Conservation (phyloP, 2,329 filamentous ascomycete genomes). For the Colletotrichum noveboracense region DNA sequence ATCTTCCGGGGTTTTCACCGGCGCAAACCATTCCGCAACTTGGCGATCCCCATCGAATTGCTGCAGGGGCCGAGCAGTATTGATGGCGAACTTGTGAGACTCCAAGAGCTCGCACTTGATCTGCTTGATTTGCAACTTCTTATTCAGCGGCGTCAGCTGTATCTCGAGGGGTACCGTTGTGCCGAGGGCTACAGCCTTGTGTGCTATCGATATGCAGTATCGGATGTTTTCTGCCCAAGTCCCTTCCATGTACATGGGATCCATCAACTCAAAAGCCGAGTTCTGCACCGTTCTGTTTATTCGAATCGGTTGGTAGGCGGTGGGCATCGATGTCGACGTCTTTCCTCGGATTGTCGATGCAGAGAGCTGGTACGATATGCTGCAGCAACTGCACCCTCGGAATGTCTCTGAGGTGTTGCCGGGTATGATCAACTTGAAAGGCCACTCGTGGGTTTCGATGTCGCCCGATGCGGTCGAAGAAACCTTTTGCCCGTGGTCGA, state of each 20-base stretch:
- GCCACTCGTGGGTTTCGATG: neutral
- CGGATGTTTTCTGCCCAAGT: neutral
- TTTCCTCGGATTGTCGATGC: neutral
- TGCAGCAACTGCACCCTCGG: neutral
- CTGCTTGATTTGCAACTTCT: neutral
- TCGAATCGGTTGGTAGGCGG: neutral
- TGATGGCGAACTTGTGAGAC: neutral
- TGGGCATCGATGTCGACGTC: neutral
- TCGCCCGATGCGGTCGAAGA: too few relatives aligned
- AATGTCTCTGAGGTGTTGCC: neutral
- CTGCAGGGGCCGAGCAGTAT: neutral
- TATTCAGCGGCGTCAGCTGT: neutral
- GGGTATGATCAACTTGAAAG: neutral
- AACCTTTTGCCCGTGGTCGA: neutral
- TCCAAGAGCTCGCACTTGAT: neutral
- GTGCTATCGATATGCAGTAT: neutral
- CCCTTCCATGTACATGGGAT: neutral
- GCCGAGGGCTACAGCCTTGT: slow-evolving; percentile 1
- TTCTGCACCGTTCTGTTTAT: neutral
- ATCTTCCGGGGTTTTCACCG: neutral
- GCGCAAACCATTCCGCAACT: neutral
- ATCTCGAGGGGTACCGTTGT: neutral
- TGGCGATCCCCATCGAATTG: neutral
- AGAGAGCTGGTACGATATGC: slow-evolving; percentile 5
- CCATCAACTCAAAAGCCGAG: slow-evolving; percentile 12